Conservation (phyloP, 1,284 basidiomycete genomes). For the Wolfiporia cocos region DNA sequence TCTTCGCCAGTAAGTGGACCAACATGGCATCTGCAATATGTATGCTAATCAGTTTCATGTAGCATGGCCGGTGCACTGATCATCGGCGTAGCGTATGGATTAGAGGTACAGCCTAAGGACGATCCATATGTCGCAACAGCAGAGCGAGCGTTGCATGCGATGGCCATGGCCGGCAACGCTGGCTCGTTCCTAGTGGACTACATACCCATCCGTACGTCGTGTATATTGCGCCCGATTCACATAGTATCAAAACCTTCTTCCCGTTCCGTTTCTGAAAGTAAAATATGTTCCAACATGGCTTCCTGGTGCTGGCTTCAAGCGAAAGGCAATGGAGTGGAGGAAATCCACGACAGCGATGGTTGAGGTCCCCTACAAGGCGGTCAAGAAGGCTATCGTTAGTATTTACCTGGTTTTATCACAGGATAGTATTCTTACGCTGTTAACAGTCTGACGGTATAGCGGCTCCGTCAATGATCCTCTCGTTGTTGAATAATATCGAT, state of each 20-base stretch:
- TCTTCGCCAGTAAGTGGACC: constrained; percentile 19
- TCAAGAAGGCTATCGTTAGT: constrained; percentile 23
- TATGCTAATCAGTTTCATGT: constrained; percentile 2
- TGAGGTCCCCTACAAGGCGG: constrained; percentile 29
- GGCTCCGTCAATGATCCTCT: constrained; percentile 16
- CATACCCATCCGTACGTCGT: constrained; percentile 20
- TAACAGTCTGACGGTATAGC: constrained; percentile 17
- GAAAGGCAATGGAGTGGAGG: constrained; percentile 37
- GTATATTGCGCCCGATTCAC: background rate
- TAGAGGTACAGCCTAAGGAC: constrained; percentile 22
- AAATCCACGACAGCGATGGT: constrained; percentile 21
- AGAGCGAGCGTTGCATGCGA: constrained; percentile 21
- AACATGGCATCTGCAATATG: background rate
- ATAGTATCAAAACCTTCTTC: background rate
- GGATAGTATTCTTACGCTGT: background rate
- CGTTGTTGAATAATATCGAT: constrained; percentile 12
- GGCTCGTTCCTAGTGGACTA: constrained; percentile 22
- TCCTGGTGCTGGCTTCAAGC: constrained; percentile 41
- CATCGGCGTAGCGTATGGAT: constrained; percentile 22
- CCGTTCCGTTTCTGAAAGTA: constrained; percentile 24
- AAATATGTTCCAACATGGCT: constrained; percentile 39
- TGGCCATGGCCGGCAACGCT: constrained; percentile 20
- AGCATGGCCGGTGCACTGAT: constrained; percentile 26
- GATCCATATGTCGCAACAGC: constrained; percentile 24
- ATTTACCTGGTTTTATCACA: background rate